Conservation (phyloP, 371 early-diverging fungal genomes). For the Dinochytrium kinnereticum region DNA sequence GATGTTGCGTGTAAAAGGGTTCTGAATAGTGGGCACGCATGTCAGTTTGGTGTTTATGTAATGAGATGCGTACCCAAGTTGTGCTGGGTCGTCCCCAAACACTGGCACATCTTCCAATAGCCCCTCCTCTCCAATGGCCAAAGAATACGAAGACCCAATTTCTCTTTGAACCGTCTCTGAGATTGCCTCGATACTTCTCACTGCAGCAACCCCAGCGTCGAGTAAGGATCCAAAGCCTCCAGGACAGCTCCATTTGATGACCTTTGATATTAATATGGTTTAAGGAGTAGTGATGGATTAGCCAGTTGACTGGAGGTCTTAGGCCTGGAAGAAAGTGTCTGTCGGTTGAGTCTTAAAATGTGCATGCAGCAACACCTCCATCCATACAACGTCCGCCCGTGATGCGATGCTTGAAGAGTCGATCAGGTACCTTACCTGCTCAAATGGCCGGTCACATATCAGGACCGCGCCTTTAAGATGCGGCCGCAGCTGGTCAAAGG, state of each 20-base stretch:
- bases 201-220: slow-evolving; percentile 2
- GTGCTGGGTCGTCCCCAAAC: neutral
- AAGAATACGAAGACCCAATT: neutral
- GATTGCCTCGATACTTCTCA: neutral
- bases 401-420: neutral
- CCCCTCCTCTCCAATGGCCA: neutral
- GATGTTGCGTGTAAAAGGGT: neutral
- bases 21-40: too few species aligned
- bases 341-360: too few species aligned
- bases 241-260: slow-evolving; percentile 24
- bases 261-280: slow-evolving; percentile 4
- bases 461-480: neutral
- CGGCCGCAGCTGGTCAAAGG: neutral
- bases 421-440: neutral
- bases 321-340: neutral
- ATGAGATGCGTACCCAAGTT: neutral
- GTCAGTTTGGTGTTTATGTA: neutral
- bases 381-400: neutral
- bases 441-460: neutral
- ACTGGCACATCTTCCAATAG: neutral
- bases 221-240: slow-evolving; percentile 13
- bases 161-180: neutral
- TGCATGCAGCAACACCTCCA: too few species aligned
- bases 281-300: neutral
- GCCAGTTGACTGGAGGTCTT: neutral